These are phyloP conservation scores for Dictyostelium capitatum DNA, from an alignment of 78 protist genomes.

Conservation along the genomic window DNA sequence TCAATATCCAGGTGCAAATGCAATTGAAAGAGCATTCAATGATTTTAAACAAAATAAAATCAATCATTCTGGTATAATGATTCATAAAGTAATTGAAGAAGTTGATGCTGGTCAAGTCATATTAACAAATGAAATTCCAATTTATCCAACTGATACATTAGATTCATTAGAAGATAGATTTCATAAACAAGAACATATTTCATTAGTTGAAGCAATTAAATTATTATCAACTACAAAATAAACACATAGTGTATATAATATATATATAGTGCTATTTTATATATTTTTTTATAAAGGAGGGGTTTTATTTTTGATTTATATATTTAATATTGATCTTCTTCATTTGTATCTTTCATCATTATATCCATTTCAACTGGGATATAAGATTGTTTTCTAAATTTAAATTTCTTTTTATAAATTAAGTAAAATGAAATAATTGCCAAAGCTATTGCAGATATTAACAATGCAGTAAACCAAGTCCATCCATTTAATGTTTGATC, in stretches of 20 bases:
- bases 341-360: background rate
- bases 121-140: slow-evolving; percentile 50
- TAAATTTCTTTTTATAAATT: slow-evolving; percentile 2
- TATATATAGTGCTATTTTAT: too few relatives aligned
- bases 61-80: slow-evolving; percentile 84
- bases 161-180: slow-evolving; percentile 81
- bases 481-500: slow-evolving; percentile 10
- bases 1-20: slow-evolving; percentile 86
- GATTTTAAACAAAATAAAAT: slow-evolving; percentile 79
- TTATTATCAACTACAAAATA: slow-evolving; percentile 29
- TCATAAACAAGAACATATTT: slow-evolving; percentile 84
- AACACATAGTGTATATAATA: too few relatives aligned
- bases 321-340: background rate
- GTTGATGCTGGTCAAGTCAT: slow-evolving; percentile 88
- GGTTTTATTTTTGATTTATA: too few relatives aligned
- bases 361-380: background rate
- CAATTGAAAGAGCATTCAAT: slow-evolving; percentile 86
- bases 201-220: slow-evolving; percentile 77
- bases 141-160: slow-evolving; percentile 71
- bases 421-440: background rate
- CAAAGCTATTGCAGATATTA: background rate
- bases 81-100: slow-evolving; percentile 87
- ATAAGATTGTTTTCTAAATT: background rate
- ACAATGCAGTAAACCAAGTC: background rate
- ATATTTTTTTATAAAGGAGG: too few relatives aligned